A percentile compares a stretch with the other conserved stretches of the same genome.
These are phyloP conservation scores for Tolypocladium pustulatum DNA, from an alignment of 2,329 filamentous ascomycete genomes.

Conservation along the genomic window DNA sequence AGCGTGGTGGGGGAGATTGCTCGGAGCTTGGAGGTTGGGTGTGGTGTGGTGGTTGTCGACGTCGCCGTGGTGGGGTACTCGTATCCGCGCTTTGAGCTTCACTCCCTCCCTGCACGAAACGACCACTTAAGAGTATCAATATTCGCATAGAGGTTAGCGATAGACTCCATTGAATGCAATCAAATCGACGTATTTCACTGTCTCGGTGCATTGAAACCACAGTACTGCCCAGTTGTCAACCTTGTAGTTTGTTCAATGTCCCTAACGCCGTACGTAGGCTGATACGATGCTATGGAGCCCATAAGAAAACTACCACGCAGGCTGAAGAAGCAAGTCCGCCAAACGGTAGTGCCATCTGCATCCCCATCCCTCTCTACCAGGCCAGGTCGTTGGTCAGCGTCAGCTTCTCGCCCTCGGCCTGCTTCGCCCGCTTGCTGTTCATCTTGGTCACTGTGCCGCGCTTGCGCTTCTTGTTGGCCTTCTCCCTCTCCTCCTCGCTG, in stretches of 20 bases:
- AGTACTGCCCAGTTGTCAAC: background rate
- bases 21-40: background rate
- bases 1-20: background rate
- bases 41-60: background rate
- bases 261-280: background rate
- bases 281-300: background rate
- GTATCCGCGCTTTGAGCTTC: background rate
- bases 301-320: background rate
- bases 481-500: constrained; percentile 45
- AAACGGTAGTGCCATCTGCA: background rate
- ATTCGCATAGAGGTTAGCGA: background rate
- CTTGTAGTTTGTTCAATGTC: background rate
- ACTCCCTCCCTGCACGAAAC: background rate
- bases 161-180: background rate
- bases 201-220: background rate
- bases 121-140: too few relatives aligned
- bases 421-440: constrained; percentile 31
- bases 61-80: background rate
- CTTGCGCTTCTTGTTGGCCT: constrained; percentile 46
- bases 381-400: constrained; percentile 29
- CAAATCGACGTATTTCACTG: background rate
- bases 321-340: background rate
- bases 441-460: constrained; percentile 36
- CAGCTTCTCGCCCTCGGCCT: constrained; percentile 54
- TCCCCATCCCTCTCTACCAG: constrained; percentile 19